Evolutionary conservation across 2,329 filamentous ascomycete species (phyloP), one percentile per base, ranked within the genome.

Genomic region (Penicillium frequentans): DNA sequence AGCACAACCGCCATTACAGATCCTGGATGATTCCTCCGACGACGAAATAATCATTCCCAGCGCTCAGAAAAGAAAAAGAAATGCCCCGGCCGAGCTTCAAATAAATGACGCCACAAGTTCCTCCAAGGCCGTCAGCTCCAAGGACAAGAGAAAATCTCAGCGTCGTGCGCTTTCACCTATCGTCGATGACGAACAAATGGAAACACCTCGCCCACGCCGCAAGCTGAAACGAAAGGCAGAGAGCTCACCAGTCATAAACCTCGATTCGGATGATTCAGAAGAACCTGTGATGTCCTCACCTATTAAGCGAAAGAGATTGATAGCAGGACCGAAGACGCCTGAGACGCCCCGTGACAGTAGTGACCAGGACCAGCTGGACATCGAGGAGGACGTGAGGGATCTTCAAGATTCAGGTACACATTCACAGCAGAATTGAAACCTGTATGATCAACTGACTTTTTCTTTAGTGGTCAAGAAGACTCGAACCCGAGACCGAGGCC

Each of bases 331-430:
- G 10, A 61, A 64, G 7, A 43, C 54, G 4, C 65, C 67, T 44
- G 56, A 62, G 24, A 68, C 68, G 16, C 72, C 72, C 0, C 63
- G 60, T 16, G 60, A 59, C 6, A 57, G 59, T 33, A 56, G 56
- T 9, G 57, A 70, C 21, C 70, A 77, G 57, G 73, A 75, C 52
- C 65, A 70, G 49, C 66, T 75, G 21, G 79, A 81, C 57, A 58
- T 81, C 2, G 71, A 77, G 37, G 77, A 79, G 50, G 79, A 81
- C 59, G 63, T 81, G 5, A 68, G 73, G 50, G 76, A 77, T 56
- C 69, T 81, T 4, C 71, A 74, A 46, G 76, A 78, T 57, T 80
- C 78, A 50, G 73, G 75, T 75, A 71, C 9, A n/a, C 9, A 31
- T 11, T 31, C 39, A 13, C 14, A 3, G 14, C 1, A 5, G 42